Percentiles rank a stretch among this genome's conserved stretches.
phyloP scores from a whole-genome alignment of 176 grass and related monocot species.

The Carex littledalei region DNA sequence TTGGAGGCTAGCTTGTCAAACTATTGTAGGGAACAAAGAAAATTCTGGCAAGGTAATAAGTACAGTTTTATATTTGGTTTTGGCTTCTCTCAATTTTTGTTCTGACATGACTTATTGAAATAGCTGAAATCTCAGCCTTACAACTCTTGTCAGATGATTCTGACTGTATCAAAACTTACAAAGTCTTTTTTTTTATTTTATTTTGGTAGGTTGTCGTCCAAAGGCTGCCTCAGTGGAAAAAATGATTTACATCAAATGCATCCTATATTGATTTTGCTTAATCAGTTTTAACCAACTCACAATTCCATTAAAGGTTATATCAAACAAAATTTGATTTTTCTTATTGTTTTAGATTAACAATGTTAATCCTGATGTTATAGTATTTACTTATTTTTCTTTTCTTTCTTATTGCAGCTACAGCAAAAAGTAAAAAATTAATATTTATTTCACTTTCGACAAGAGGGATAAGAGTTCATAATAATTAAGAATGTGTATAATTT shows the following conservation, averaged over 20 bases:
- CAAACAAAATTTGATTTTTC: background rate
- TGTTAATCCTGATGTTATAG: background rate
- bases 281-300: background rate
- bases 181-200: background rate
- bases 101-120: too few relatives aligned
- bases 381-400: background rate
- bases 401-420: background rate
- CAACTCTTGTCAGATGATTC: background rate
- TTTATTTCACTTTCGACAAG: background rate
- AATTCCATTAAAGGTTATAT: background rate
- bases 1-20: slow-evolving; percentile 93
- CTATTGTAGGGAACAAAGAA: slow-evolving; percentile 89
- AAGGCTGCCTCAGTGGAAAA: slow-evolving; percentile 86
- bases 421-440: background rate
- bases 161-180: background rate
- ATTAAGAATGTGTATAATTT: background rate
- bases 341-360: background rate
- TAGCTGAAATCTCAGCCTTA: background rate
- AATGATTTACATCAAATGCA: slow-evolving; percentile 34
- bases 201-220: slow-evolving; percentile 54
- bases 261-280: background rate
- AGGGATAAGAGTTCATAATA: background rate
- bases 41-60: slow-evolving; percentile 77
- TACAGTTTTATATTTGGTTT: background rate
- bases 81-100: background rate